Evolutionary conservation across 345 rosid genomes (phyloP), one percentile per base, ranked within the genome.

Genomic region (Salix dunnii): DNA sequence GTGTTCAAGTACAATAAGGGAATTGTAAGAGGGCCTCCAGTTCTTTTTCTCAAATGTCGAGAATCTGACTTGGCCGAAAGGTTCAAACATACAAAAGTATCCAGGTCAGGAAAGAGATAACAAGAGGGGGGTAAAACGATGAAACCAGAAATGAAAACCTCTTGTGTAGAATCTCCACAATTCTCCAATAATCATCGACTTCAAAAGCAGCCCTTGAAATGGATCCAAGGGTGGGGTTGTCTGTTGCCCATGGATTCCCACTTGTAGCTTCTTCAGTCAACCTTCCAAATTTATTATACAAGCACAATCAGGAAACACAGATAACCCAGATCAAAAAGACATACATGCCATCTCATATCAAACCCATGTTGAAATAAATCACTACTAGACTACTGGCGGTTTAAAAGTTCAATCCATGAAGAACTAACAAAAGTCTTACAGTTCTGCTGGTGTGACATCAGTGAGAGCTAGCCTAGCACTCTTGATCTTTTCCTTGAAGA

Each of bases 141-240:
- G 63, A n/a, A 58, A 23, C 63, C 28, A 58, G 28, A 58, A 23
- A 58, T n/a, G 63, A 58, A 31, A 74, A 94, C 99, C 95, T 91
- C 43, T 82, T 88, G 85, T 93, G 98, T 1, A 95, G 87, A 74
- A 93, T 86, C 64, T 85, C 92, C 3, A 91, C 97, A 43, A 95
- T 95, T 81, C 88, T 85, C 82, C 86, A 85, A 72, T 89, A 95
- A 82, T 95, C 92, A 80, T 93, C 99, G 16, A 93, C 83, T 80
- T 95, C 99, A 76, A 95, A 95, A 87, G 97, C 99, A 49, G 97
- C 93, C 81, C 84, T 89, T 42, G 99, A 95, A 80, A 95, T 93
- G 36, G 87, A 87, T 65, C 91, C 86, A 58, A 95, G 74, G 49
- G 90, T 87, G 21, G 84, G 85, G 18, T 92, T 75, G 64, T 95